Base-by-base conservation (phyloP, 495 filamentous ascomycete genomes). In the Tuber microsphaerosporum region DNA sequence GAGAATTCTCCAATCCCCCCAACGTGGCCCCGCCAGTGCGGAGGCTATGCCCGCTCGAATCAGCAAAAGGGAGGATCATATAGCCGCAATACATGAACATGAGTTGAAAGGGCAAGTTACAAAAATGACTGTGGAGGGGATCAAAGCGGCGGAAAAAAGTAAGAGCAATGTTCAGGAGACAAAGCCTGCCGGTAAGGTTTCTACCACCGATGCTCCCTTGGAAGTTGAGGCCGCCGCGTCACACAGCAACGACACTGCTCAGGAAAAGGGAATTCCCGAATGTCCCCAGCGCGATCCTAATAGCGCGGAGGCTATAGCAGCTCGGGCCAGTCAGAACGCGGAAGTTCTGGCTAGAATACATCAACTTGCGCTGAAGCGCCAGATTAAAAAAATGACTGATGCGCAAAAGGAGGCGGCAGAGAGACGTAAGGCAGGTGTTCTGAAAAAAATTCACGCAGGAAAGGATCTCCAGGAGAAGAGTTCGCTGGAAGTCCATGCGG, bases 141-240 rank as follows among this genome's bases (percentile, higher is more conserved):
- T 1, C 9, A 31, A 26, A 20, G 48, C 2, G 0, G 51, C 2
- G n/a, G 51, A 61, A 61, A 61, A 61, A 14, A 5, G 2, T 0
- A 14, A 61, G 51, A 14, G 51, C n/a, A 61, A 1, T 26, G 3
- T 0, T 26, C 9, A 26, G 9, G 51, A 26, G 2, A 26, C 14
- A 26, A 0, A 14, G 10, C 1, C 2, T 2, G 9, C 2, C 9
- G 0, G 10, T 0, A 14, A 26, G 51, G 51, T 26, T 12, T 0
- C n/a, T 26, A 14, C 10, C 9, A 3, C 51, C 0, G 1, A 12
- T 0, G 10, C 10, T n/a, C 10, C 51, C n/a, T 4, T 4, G 9
- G n/a, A 26, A 9, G 22, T 61, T n/a, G n/a, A 14, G 51, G 4
- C 3, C 12, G 10, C 51, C 1, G 2, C 3, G n/a, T 26, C n/a